Evolutionary conservation across 306 rosid species (phyloP).

Genomic region (Malus asiatica): DNA sequence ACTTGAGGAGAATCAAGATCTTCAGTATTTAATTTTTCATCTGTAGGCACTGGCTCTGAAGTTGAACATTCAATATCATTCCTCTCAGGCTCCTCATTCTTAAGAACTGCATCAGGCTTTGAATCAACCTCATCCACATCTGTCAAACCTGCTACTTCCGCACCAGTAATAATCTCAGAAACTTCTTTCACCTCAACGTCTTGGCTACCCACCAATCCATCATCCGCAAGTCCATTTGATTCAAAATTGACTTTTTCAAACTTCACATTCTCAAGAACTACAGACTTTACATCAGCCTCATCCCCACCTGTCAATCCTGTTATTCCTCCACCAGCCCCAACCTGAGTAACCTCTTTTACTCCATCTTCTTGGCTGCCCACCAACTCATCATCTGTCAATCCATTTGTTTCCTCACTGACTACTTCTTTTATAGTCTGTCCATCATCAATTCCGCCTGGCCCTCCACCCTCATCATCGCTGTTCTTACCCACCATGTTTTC

Average conservation of each 20-base stretch:
- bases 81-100: slow-evolving; percentile 25
- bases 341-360: slow-evolving; percentile 28
- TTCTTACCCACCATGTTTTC: neutral
- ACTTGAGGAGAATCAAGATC: slow-evolving; percentile 26
- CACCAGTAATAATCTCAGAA: slow-evolving; percentile 23
- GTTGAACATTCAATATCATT: slow-evolving; percentile 26
- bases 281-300: slow-evolving; percentile 19
- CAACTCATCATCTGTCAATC: slow-evolving; percentile 11
- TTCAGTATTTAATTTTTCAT: slow-evolving; percentile 17
- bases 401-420: slow-evolving; percentile 14
- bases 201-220: slow-evolving; percentile 3
- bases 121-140: slow-evolving; percentile 22
- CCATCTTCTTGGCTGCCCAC: slow-evolving; percentile 20
- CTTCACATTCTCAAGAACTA: slow-evolving; percentile 3
- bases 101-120: neutral
- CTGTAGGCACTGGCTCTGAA: slow-evolving; percentile 22
- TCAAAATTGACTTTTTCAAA: slow-evolving; percentile 21
- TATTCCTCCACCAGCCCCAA: slow-evolving; percentile 18
- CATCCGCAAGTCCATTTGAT: slow-evolving; percentile 7
- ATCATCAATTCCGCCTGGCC: slow-evolving; percentile 28
- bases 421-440: slow-evolving; percentile 28
- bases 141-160: slow-evolving; percentile 20
- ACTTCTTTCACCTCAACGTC: slow-evolving; percentile 28
- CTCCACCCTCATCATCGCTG: slow-evolving; percentile 6
- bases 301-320: slow-evolving; percentile 24